Percentiles rank a stretch among this genome's conserved stretches.
Conservation (phyloP, 306 rosid species). For the Cyamopsis tetragonoloba region DNA sequence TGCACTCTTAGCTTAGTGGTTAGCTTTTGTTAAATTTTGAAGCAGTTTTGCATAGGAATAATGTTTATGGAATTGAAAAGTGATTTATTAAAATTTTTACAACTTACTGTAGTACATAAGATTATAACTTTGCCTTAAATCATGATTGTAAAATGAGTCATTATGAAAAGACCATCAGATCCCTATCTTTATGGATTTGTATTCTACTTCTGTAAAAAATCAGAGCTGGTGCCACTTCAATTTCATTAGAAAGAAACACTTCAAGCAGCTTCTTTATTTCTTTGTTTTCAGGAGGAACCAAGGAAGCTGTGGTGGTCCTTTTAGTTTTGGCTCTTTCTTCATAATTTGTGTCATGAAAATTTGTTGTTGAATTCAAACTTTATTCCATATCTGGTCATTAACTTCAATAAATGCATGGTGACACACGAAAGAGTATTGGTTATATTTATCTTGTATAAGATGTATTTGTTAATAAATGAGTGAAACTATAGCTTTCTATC, state of each 20-base stretch:
- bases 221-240: background rate
- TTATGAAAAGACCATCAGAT: background rate
- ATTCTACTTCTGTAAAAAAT: background rate
- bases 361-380: background rate
- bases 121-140: background rate
- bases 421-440: background rate
- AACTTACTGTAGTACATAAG: background rate
- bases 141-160: background rate
- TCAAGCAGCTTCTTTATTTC: background rate
- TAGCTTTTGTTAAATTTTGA: background rate
- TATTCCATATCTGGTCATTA: conserved; percentile 9
- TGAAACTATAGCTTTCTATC: background rate
- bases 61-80: conserved; percentile 7
- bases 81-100: background rate
- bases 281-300: background rate
- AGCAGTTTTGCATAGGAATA: background rate
- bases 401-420: conserved; percentile 1
- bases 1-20: conserved; percentile 12
- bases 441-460: background rate
- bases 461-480: conserved; percentile 6
- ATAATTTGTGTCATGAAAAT: conserved; percentile 5
- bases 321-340: background rate
- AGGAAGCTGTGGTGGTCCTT: background rate
- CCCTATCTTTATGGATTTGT: background rate
- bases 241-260: conserved; percentile 13